Base-by-base conservation (phyloP, 2,329 filamentous ascomycete species). In the Anthostomella pinea region DNA sequence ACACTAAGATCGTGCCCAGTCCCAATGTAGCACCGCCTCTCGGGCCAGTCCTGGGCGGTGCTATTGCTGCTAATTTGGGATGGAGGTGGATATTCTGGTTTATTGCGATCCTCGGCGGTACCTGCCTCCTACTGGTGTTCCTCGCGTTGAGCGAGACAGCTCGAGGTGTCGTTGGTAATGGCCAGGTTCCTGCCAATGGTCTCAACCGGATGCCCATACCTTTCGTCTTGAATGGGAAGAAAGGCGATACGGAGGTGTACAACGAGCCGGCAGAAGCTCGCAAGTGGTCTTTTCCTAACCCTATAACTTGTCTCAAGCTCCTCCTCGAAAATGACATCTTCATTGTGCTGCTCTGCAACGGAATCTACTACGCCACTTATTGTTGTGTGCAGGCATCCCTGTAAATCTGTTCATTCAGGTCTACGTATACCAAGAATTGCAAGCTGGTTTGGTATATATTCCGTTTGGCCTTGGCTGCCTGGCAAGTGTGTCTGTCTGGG, bases 1-100 rank as follows among this genome's bases (percentile, higher is more conserved):
- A n/a, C n/a, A n/a, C n/a, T n/a, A n/a, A n/a, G n/a, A n/a, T n/a
- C n/a, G n/a, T n/a, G n/a, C n/a, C 21, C 6, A 49, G 61, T 16
- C 51, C 58, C 2, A 61, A 68, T 1, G 36, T 73, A 8, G 45
- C 45, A 17, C 45, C 45, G 4, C 49, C 48, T 3, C 16, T 58
- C 7, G 54, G 68, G 0, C 72, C 73, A 0, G 60, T 74, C 7
- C 54, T 75, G 5, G 71, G 72, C 5, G 73, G 71, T 3, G 37
- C 70, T 2, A 52, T 77, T 6, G 59, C 59, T n/a, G 58, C 68
- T 17, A 67, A 62, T 36, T 52, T 70, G 2, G 68, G 68, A 1
- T 76, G 72, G 71, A 52, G 62, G 33, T 60, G 58, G 30, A 66
- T 71, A 22, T 73, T 73, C 43, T 73, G 68, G 68, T 69, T 73